Evolutionary conservation across 495 filamentous ascomycete genomes (phyloP).

Genomic region (Penicillium longicatenatum): DNA sequence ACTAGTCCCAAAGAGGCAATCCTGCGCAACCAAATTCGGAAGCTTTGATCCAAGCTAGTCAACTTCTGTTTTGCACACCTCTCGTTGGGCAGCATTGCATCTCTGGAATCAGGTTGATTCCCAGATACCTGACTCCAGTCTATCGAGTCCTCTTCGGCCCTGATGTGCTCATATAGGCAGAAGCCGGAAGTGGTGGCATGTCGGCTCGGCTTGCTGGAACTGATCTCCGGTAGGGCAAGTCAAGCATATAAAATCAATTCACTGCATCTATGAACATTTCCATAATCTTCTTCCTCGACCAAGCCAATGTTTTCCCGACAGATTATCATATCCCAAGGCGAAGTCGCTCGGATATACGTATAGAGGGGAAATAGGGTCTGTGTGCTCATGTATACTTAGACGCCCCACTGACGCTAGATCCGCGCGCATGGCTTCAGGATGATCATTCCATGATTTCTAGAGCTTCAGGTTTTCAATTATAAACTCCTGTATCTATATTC

Average conservation of each 20-base stretch:
- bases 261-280: not conserved
- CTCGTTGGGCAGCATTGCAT: not conserved
- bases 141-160: not conserved
- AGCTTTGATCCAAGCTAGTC: conserved; percentile 1
- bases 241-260: not conserved
- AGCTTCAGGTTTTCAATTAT: not conserved
- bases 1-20: conserved; percentile 25
- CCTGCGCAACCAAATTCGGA: conserved; percentile 25
- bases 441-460: not conserved
- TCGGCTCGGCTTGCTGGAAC: conserved; percentile 1
- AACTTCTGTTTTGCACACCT: not conserved
- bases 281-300: not conserved
- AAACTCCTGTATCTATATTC: not conserved
- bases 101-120: not conserved
- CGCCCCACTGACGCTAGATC: conserved; percentile 28
- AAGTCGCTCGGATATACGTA: not conserved
- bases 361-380: not conserved
- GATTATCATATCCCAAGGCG: not conserved
- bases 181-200: not conserved
- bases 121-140: not conserved
- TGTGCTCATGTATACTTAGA: not conserved
- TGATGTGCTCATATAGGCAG: not conserved
- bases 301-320: not conserved
- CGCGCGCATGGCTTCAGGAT: conserved; percentile 19
- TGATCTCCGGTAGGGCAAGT: conserved; percentile 8